phyloP scores from a whole-genome alignment of 208 protist genomes.

The Trypanosoma platydactyli region DNA sequence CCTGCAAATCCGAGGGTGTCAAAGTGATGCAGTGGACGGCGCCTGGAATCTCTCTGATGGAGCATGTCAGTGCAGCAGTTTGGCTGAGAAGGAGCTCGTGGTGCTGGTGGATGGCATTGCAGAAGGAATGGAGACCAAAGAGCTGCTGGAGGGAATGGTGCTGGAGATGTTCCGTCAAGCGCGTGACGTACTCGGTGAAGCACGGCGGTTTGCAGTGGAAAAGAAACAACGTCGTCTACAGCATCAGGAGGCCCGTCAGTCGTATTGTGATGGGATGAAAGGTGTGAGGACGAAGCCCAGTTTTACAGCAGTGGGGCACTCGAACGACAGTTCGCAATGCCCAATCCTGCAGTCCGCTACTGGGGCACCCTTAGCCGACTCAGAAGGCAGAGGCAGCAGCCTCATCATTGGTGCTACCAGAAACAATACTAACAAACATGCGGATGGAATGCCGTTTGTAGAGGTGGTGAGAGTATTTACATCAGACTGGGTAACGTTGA shows the following conservation, averaged over 20 bases:
- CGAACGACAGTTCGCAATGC: neutral
- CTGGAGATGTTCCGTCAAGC: constrained; percentile 3
- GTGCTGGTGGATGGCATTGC: constrained; percentile 6
- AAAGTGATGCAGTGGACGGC: neutral
- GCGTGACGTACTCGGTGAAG: neutral
- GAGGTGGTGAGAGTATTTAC: constrained; percentile 20
- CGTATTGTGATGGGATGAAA: neutral
- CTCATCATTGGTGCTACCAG: constrained; percentile 2
- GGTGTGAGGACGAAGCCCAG: neutral
- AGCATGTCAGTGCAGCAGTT: neutral
- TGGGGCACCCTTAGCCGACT: neutral
- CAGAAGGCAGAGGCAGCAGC: neutral
- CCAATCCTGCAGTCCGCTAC: neutral
- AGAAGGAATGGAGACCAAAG: neutral
- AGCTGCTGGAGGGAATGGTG: neutral
- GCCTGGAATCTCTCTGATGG: neutral
- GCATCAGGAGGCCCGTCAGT: neutral
- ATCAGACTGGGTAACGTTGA: constrained; percentile 27
- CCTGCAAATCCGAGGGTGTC: neutral
- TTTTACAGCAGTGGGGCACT: neutral
- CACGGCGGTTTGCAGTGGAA: neutral
- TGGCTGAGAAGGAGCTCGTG: constrained; percentile 6
- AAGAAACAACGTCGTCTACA: neutral
- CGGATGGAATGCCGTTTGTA: constrained; percentile 17
- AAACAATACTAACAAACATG: neutral